A percentile compares a stretch with the other conserved stretches of the same genome.
These are phyloP conservation scores for Solanum hybrid DNA, from an alignment of 305 asterid genomes.

Conservation along the genomic window DNA sequence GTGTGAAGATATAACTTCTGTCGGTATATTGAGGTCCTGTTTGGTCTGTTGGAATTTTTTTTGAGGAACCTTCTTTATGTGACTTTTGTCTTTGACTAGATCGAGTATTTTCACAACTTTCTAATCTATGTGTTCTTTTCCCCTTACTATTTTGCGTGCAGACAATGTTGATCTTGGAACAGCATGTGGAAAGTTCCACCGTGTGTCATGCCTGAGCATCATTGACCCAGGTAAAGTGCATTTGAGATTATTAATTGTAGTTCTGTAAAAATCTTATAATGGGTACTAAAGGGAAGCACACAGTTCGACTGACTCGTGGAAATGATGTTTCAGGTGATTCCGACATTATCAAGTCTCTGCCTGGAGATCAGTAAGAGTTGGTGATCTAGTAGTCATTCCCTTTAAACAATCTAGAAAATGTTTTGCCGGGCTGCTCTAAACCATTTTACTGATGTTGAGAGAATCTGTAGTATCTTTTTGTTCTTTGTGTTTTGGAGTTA, in stretches of 20 bases:
- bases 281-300: not conserved
- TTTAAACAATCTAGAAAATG: not conserved
- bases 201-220: constrained; percentile 70
- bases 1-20: not conserved
- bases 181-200: constrained; percentile 52
- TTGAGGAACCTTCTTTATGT: not conserved
- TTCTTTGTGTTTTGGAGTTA: not conserved
- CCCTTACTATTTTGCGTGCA: not conserved
- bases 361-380: constrained; percentile 38
- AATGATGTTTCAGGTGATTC: constrained; percentile 42
- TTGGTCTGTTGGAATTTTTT: not conserved
- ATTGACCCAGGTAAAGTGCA: constrained; percentile 46
- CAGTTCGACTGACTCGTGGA: not conserved
- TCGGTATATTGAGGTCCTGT: not conserved
- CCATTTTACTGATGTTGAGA: not conserved
- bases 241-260: not conserved
- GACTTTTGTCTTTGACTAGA: not conserved
- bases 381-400: not conserved
- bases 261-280: not conserved
- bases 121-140: not conserved
- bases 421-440: not conserved
- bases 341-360: constrained; percentile 52
- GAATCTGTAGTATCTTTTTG: not conserved
- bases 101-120: not conserved
- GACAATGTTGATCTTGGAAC: constrained; percentile 78